Percentiles rank a stretch among this genome's conserved stretches.
These are phyloP conservation scores for Fusarium sp. DNA, from an alignment of 2,329 filamentous ascomycete species.

Conservation along the genomic window DNA sequence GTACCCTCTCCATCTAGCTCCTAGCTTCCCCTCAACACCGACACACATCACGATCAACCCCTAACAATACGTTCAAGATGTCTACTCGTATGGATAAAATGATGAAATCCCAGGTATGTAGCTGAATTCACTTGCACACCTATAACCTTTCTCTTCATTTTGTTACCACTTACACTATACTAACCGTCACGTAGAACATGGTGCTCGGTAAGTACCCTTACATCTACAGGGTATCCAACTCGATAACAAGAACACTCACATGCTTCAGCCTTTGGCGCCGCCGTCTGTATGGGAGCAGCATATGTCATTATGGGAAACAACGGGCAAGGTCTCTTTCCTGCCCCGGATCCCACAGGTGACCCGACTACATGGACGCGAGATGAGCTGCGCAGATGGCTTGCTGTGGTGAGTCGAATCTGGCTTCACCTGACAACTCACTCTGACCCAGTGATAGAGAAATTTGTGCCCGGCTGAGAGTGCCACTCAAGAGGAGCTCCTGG, in stretches of 20 bases:
- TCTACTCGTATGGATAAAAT: constrained; percentile 39
- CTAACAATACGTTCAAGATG: constrained; percentile 19
- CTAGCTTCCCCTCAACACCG: background rate
- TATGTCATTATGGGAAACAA: constrained; percentile 85
- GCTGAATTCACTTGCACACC: fast-evolving
- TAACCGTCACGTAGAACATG: constrained; percentile 65
- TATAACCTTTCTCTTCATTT: background rate
- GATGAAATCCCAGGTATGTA: constrained; percentile 42
- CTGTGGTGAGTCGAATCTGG: constrained; percentile 66
- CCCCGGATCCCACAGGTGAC: constrained; percentile 82
- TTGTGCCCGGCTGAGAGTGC: constrained; percentile 58
- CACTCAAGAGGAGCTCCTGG: constrained; percentile 60
- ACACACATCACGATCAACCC: background rate
- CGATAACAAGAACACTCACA: constrained; percentile 8
- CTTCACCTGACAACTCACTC: no score
- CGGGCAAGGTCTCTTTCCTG: constrained; percentile 79
- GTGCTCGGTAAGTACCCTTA: constrained; percentile 69
- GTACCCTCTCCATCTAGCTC: no score
- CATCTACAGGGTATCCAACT: constrained; percentile 38
- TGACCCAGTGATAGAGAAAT: constrained; percentile 54
- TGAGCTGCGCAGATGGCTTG: constrained; percentile 85
- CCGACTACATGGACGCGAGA: constrained; percentile 78
- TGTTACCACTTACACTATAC: background rate
- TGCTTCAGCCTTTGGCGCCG: constrained; percentile 27
- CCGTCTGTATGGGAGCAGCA: constrained; percentile 58